Conservation (phyloP, 345 rosid genomes). For the Ceriops zippeliana region DNA sequence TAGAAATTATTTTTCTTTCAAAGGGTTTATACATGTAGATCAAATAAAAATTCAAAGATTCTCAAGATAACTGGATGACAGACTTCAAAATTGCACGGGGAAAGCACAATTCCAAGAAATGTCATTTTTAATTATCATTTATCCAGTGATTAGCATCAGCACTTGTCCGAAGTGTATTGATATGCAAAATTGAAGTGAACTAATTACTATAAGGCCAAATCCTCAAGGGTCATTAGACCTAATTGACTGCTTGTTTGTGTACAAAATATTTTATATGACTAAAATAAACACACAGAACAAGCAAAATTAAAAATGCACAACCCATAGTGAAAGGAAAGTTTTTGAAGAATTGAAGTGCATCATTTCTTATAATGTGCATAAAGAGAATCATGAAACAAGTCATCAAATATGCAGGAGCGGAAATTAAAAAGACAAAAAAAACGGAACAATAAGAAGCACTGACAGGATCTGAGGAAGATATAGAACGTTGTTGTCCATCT, state of each 20-base stretch:
- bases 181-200: neutral
- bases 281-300: slow-evolving; percentile 1
- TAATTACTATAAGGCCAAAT: no score
- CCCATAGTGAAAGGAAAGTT: neutral
- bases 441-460: slow-evolving; percentile 19
- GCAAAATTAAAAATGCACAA: neutral
- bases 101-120: neutral
- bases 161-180: neutral
- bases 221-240: neutral
- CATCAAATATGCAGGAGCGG: neutral
- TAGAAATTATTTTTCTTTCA: no score
- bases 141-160: no score
- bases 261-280: neutral
- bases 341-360: neutral
- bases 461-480: slow-evolving; percentile 51
- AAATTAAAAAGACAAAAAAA: neutral
- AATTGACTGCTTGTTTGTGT: neutral
- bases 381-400: neutral
- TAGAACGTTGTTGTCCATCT: slow-evolving; percentile 52
- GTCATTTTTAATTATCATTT: neutral
- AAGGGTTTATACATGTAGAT: no score
- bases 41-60: neutral
- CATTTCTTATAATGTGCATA: neutral
- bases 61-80: neutral
- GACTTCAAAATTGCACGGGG: neutral